Conservation (phyloP, 306 rosid genomes). For the Quercus ilex region DNA sequence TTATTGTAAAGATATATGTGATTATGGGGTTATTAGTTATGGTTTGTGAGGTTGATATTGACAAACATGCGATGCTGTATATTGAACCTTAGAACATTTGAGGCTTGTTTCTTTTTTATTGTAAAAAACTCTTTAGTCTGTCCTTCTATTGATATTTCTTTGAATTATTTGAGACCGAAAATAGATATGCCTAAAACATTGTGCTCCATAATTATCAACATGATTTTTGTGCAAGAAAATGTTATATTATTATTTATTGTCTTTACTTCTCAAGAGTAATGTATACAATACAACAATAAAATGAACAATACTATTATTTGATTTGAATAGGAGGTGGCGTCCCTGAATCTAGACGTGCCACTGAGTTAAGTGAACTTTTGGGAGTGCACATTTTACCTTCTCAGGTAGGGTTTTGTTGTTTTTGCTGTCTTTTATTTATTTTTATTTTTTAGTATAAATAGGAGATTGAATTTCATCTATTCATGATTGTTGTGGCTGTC, state of each 20-base stretch:
- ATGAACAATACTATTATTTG: not conserved
- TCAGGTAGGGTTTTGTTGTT: constrained; percentile 19
- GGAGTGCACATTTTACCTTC: constrained; percentile 31
- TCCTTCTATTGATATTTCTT: not conserved
- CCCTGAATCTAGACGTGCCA: constrained; percentile 30
- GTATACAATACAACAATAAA: not conserved
- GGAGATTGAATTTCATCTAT: not conserved
- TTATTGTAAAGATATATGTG: not conserved
- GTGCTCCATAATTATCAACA: not conserved
- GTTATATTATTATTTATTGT: not conserved
- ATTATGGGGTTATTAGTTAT: not conserved
- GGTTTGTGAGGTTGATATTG: not conserved
- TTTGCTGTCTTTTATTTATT: too few species aligned
- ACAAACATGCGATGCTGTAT: fast-evolving
- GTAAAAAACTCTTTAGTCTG: not conserved
- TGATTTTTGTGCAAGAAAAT: not conserved
- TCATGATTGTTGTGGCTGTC: not conserved
- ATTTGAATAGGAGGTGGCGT: constrained; percentile 28
- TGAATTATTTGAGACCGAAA: not conserved
- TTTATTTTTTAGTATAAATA: not conserved
- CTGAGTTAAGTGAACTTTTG: constrained; percentile 29
- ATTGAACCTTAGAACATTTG: not conserved
- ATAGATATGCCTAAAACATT: not conserved
- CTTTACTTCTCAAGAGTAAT: not conserved
- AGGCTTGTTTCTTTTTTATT: not conserved